Base-by-base conservation (phyloP, 1,284 basidiomycete species). In the Xerocomus nothofagi region DNA sequence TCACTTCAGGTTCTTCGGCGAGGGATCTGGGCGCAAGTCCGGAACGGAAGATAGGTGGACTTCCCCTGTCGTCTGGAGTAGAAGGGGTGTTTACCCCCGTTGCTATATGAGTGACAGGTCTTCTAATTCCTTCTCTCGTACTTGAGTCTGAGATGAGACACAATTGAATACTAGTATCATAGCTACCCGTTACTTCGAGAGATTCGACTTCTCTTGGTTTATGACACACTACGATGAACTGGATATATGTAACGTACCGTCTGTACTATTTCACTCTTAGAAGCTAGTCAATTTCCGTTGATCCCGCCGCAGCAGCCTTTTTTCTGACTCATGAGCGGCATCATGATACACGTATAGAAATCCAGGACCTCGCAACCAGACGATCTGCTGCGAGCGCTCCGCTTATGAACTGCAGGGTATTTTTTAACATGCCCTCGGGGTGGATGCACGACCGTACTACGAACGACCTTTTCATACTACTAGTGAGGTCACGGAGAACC, bases 1-100 rank as follows among this genome's bases (percentile, higher is more conserved):
- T 69, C 26, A 51, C 49, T 1, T 67, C 65, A 14, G 58, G 55
- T 7, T 59, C 55, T 29, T 69, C 62, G n/a, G 49, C 52, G 24
- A 58, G 57, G 45, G 63, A 69, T 42, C 30, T 65, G 18, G 63
- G 54, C 2, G 49, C 55, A n/a, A 67, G 67, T 44, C 67, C 66
- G 1, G 68, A 67, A 47, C 46, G 37, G 49, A 66, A 66, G 46
- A 42, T 20, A 4, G 53, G 26, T 21, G 44, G 40, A 37, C 45
- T 67, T 41, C 36, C 48, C 15, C 44, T 39, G 15, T 40, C 39
- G 18, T 39, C 50, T 31, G 48, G 43, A 18, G 49, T 37, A 27
- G 63, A 67, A 37, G 63, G 31, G 0, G 45, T 20, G n/a, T 58
- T 66, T 41, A 53, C 52, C n/a, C 53, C 67, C 36, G 60, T 69